Evolutionary conservation across 257 asterid genomes (phyloP).

Genomic region (Solanum virginianum): DNA sequence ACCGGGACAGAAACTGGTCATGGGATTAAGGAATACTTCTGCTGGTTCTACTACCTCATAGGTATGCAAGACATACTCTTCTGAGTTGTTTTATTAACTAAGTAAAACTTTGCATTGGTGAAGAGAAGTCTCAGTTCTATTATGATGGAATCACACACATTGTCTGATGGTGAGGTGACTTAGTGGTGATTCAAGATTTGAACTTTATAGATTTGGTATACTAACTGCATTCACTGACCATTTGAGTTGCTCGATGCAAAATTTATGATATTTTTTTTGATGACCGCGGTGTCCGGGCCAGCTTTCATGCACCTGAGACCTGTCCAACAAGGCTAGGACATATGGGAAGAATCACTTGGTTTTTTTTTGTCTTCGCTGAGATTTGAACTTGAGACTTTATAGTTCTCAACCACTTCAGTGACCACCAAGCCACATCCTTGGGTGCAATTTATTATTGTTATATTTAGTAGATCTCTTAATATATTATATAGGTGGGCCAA

Average conservation of each 20-base stretch:
- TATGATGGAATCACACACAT: background rate
- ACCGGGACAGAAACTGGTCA: slow-evolving; percentile 48
- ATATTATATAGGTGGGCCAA: background rate
- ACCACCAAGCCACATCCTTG: too few species aligned
- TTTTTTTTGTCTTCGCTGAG: too few species aligned
- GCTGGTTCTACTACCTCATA: background rate
- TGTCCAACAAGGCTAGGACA: too few species aligned
- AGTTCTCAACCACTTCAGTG: too few species aligned
- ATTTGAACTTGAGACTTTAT: too few species aligned
- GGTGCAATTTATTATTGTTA: background rate
- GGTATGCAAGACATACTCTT: background rate
- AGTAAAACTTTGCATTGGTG: background rate
- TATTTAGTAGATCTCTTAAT: background rate
- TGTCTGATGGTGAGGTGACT: background rate
- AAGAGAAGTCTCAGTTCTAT: background rate
- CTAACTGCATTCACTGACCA: background rate
- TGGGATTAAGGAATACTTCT: slow-evolving; percentile 49
- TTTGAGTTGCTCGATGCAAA: background rate
- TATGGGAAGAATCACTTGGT: too few species aligned
- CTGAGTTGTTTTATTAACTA: background rate
- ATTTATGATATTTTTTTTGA: background rate
- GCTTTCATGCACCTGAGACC: too few species aligned
- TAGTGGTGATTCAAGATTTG: background rate
- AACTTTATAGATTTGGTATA: background rate
- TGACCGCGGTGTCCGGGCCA: too few species aligned